Conservation (phyloP, 805 yeast species). For the Wickerhamiella domercqiae region DNA sequence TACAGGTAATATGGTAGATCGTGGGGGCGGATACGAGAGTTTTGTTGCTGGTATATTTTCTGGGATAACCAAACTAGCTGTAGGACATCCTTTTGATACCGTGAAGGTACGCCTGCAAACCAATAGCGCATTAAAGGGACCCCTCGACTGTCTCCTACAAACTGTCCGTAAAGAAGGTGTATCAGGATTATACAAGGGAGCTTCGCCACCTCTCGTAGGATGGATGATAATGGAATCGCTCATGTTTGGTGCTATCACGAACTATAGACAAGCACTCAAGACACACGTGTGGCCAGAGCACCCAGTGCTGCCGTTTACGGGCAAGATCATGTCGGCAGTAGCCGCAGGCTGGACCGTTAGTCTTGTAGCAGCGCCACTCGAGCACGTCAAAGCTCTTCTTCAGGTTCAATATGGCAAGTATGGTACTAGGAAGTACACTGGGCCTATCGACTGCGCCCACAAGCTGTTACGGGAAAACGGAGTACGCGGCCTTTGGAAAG, state of each 20-base stretch:
- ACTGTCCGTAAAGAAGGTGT: slow-evolving; percentile 64
- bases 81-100: slow-evolving; percentile 86
- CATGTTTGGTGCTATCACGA: slow-evolving; percentile 74
- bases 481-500: slow-evolving; percentile 60
- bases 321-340: slow-evolving; percentile 65
- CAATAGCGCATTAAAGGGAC: slow-evolving; percentile 61
- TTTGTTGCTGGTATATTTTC: slow-evolving; percentile 81
- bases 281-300: slow-evolving; percentile 46
- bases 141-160: slow-evolving; percentile 61
- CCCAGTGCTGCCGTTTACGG: slow-evolving; percentile 51
- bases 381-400: slow-evolving; percentile 71
- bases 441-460: slow-evolving; percentile 59
- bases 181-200: slow-evolving; percentile 72
- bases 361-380: slow-evolving; percentile 92
- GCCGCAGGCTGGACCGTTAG: slow-evolving; percentile 79
- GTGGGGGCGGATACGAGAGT: slow-evolving; percentile 29
- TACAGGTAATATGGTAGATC: slow-evolving; percentile 1
- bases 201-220: slow-evolving; percentile 83
- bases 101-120: slow-evolving; percentile 77
- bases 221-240: slow-evolving; percentile 92
- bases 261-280: slow-evolving; percentile 54
- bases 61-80: slow-evolving; percentile 74
- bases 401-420: slow-evolving; percentile 84
- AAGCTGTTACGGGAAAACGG: slow-evolving; percentile 36
- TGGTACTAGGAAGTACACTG: slow-evolving; percentile 47